phyloP scores from a whole-genome alignment of 2,329 filamentous ascomycete species.

The Hypoxylon sp. region DNA sequence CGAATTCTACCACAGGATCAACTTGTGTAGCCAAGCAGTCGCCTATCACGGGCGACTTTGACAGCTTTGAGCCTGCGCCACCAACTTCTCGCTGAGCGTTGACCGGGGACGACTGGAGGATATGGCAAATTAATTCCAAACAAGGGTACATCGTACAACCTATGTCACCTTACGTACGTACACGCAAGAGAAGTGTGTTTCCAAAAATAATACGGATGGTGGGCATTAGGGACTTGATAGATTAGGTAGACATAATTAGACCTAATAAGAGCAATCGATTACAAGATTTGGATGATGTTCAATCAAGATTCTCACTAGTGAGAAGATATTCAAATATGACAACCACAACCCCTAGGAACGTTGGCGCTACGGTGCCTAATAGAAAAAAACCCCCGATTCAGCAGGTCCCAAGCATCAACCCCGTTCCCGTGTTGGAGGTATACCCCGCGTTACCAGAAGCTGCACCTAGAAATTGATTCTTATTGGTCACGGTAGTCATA shows the following conservation, averaged over 20 bases:
- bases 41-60: conserved; percentile 36
- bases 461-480: conserved; percentile 3
- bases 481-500: conserved; percentile 21
- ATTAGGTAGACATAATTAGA: background rate
- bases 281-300: too few species aligned
- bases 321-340: background rate
- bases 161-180: too few species aligned
- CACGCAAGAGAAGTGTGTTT: too few species aligned
- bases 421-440: too few species aligned
- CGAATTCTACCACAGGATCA: conserved; percentile 34
- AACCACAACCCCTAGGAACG: conserved; percentile 10
- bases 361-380: conserved; percentile 4
- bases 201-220: too few species aligned
- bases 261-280: too few species aligned
- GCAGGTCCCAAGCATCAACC: conserved; percentile 15
- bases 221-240: conserved; percentile 7
- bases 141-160: too few species aligned
- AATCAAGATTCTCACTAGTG: conserved; percentile 26
- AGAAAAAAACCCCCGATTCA: conserved; percentile 5
- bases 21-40: conserved; percentile 36
- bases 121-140: too few species aligned
- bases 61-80: conserved; percentile 39
- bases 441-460: conserved; percentile 29
- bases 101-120: too few species aligned
- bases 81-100: conserved; percentile 23